Percentiles rank a stretch among this genome's conserved stretches.
These are phyloP conservation scores for Mortierella sp. DNA, from an alignment of 371 early-diverging fungal genomes.

Conservation along the genomic window DNA sequence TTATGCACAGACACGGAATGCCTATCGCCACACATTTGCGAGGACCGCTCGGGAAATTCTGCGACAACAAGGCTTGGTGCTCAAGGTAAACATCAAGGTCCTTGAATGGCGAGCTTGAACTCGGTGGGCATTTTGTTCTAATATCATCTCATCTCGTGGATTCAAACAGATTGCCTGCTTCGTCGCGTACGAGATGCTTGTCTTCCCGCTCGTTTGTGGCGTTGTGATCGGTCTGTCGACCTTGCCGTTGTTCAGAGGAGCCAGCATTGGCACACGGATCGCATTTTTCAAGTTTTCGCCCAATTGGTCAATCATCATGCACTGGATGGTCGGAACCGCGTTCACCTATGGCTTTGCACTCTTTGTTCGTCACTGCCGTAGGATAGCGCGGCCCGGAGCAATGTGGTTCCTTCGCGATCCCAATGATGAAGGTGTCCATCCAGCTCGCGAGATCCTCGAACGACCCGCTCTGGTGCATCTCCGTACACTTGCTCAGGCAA, in stretches of 20 bases:
- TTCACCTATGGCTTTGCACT: constrained; percentile 92
- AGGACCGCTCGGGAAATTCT: constrained; percentile 58
- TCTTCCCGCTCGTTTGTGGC: constrained; percentile 91
- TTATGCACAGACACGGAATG: constrained; percentile 19
- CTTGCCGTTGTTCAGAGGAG: constrained; percentile 69
- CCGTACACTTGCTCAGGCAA: constrained; percentile 80
- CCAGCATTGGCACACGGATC: constrained; percentile 62
- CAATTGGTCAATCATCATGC: constrained; percentile 74
- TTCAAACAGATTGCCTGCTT: constrained; percentile 73
- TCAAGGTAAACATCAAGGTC: constrained; percentile 52
- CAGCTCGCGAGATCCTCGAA: constrained; percentile 89
- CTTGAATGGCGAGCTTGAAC: not conserved
- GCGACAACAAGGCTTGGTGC: constrained; percentile 66
- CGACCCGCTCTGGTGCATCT: constrained; percentile 77
- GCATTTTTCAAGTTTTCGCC: constrained; percentile 67
- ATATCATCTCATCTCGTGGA: not conserved
- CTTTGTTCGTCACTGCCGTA: constrained; percentile 79
- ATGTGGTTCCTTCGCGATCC: constrained; percentile 98
- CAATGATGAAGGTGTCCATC: constrained; percentile 92
- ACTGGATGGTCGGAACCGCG: constrained; percentile 91
- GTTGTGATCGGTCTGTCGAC: constrained; percentile 79
- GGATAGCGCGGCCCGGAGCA: constrained; percentile 86
- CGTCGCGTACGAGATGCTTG: constrained; percentile 81
- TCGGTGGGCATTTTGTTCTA: too few species aligned
- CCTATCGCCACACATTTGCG: constrained; percentile 53